These are phyloP conservation scores for Hypocrella siamensis DNA, from an alignment of 2,329 filamentous ascomycete genomes.

Conservation along the genomic window DNA sequence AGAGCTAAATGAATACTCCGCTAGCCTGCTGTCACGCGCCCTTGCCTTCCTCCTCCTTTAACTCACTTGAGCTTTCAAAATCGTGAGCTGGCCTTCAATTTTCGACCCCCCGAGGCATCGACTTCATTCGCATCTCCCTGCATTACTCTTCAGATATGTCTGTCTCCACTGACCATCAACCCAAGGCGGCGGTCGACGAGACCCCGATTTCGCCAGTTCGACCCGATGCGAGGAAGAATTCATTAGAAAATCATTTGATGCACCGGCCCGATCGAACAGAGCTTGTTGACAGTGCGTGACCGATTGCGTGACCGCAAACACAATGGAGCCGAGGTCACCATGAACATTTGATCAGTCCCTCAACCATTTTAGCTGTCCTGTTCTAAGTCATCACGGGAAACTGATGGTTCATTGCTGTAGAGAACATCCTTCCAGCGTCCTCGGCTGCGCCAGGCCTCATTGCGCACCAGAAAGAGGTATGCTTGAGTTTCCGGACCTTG, in stretches of 20 bases:
- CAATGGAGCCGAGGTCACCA: too few relatives aligned
- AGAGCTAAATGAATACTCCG: too few relatives aligned
- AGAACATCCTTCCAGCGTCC: slow-evolving; percentile 73
- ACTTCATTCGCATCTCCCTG: too few relatives aligned
- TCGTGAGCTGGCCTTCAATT: too few relatives aligned
- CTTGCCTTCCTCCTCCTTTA: too few relatives aligned
- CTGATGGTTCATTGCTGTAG: slow-evolving; percentile 26
- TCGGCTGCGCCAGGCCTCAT: slow-evolving; percentile 64
- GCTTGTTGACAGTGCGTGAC: slow-evolving; percentile 57
- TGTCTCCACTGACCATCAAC: slow-evolving; percentile 9
- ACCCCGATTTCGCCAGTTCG: slow-evolving; percentile 36
- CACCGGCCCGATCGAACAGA: slow-evolving; percentile 61
- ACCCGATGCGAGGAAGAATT: slow-evolving; percentile 46
- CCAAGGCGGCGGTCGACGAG: slow-evolving; percentile 26
- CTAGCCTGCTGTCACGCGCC: too few relatives aligned
- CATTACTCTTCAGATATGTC: slow-evolving; percentile 10
- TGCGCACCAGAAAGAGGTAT: slow-evolving; percentile 60
- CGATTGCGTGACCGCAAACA: background rate
- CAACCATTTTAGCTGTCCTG: background rate
- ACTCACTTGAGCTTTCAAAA: too few relatives aligned
- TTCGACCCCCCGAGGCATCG: too few relatives aligned
- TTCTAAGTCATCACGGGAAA: too few relatives aligned
- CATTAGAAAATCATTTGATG: slow-evolving; percentile 56
- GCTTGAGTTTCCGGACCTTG: background rate
- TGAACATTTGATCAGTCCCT: background rate